Evolutionary conservation across 441 rosid genomes (phyloP).

Genomic region (Brassica balearica): DNA sequence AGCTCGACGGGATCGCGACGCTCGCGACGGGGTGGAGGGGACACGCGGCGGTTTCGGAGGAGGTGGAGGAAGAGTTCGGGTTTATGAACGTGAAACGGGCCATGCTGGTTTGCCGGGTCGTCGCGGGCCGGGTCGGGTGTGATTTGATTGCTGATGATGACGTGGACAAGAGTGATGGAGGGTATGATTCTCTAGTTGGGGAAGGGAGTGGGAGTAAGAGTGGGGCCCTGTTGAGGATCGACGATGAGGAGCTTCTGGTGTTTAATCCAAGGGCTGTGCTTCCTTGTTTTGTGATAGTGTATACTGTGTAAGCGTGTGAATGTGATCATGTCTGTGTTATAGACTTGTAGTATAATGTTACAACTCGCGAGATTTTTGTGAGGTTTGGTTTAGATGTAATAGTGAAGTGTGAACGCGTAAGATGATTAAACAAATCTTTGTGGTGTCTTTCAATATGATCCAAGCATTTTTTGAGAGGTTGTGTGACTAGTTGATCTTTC

Average conservation of each 20-base stretch:
- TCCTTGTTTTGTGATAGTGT: constrained; percentile 94
- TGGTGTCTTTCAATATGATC: constrained; percentile 16
- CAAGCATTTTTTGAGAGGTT: constrained; percentile 1
- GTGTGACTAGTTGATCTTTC: not conserved
- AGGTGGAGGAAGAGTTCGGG: constrained; percentile 79
- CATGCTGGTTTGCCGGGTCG: constrained; percentile 83
- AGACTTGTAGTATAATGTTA: not conserved
- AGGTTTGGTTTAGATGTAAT: constrained; percentile 27
- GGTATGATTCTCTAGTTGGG: constrained; percentile 72
- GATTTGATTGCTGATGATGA: constrained; percentile 53
- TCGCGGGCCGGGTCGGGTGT: constrained; percentile 86
- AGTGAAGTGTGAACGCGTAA: constrained; percentile 32
- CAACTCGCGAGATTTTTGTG: not conserved
- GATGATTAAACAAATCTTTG: constrained; percentile 10
- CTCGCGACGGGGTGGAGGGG: constrained; percentile 80
- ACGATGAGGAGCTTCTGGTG: constrained; percentile 86
- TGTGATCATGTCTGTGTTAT: constrained; percentile 26
- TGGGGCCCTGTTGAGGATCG: constrained; percentile 55
- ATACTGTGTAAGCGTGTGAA: constrained; percentile 54
- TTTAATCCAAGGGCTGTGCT: constrained; percentile 98
- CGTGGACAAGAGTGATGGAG: constrained; percentile 60
- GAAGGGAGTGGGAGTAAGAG: constrained; percentile 54
- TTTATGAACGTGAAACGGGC: constrained; percentile 95
- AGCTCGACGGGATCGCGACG: constrained; percentile 88
- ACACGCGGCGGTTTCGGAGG: constrained; percentile 81